These are phyloP conservation scores for Verticillium nubilum DNA, from an alignment of 2,329 filamentous ascomycete species.

Conservation along the genomic window DNA sequence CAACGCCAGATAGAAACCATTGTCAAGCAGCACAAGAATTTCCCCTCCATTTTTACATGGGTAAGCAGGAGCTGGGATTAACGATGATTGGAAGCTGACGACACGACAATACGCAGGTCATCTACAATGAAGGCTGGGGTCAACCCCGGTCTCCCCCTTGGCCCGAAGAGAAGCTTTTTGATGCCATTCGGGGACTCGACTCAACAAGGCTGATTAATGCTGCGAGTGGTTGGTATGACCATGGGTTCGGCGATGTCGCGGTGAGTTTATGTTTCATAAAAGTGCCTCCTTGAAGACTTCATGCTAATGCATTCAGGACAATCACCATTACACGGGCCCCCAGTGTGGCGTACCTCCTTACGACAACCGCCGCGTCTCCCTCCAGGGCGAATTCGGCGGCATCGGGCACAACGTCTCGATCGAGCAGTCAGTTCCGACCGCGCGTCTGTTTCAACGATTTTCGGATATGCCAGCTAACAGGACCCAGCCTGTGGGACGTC, in stretches of 20 bases:
- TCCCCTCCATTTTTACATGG: slow-evolving; percentile 62
- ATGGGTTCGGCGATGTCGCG: slow-evolving; percentile 61
- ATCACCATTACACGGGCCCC: slow-evolving; percentile 66
- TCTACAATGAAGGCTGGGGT: slow-evolving; percentile 71
- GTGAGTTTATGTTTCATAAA: slow-evolving; percentile 13
- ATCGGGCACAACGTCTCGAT: slow-evolving; percentile 60
- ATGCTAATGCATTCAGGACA: slow-evolving; percentile 39
- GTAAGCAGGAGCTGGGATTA: slow-evolving; percentile 23
- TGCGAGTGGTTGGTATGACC: slow-evolving; percentile 61
- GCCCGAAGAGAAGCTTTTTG: slow-evolving; percentile 53
- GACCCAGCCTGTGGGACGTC: slow-evolving; percentile 58
- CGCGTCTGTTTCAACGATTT: background rate
- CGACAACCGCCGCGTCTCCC: slow-evolving; percentile 54
- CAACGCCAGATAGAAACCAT: slow-evolving; percentile 56
- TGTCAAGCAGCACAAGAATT: slow-evolving; percentile 57
- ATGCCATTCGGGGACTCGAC: slow-evolving; percentile 51
- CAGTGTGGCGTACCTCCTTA: slow-evolving; percentile 65
- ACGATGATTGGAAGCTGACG: background rate
- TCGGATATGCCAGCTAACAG: background rate
- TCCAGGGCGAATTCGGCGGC: slow-evolving; percentile 69
- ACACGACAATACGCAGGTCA: slow-evolving; percentile 33
- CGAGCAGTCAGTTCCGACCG: slow-evolving; percentile 44
- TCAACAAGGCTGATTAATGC: slow-evolving; percentile 59
- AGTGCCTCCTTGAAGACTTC: background rate
- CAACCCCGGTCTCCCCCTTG: slow-evolving; percentile 43